Conservation (phyloP, 352 stramenopile species). For the Phytophthora capsici region DNA sequence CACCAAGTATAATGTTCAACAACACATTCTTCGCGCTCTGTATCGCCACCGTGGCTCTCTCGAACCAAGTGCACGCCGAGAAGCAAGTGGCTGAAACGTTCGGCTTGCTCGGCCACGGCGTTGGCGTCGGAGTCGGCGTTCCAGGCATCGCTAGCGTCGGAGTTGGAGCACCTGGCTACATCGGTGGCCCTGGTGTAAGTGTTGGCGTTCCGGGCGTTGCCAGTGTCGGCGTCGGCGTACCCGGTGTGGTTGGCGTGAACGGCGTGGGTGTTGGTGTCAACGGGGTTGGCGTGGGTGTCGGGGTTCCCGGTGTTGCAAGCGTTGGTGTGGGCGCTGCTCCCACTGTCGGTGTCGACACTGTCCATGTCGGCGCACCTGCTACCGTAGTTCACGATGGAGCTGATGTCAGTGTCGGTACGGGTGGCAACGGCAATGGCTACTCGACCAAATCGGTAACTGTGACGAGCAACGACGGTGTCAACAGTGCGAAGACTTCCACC, state of each 20-base stretch:
- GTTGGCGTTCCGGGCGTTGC: background rate
- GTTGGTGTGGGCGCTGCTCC: background rate
- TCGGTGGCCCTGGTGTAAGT: background rate
- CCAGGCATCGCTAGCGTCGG: background rate
- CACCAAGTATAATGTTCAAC: constrained; percentile 1
- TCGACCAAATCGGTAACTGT: constrained; percentile 12
- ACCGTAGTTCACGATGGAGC: constrained; percentile 10
- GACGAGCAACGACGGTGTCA: constrained; percentile 5
- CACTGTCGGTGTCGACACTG: background rate
- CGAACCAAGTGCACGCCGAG: background rate
- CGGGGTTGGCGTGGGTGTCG: constrained; percentile 1
- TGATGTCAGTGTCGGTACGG: constrained; percentile 3
- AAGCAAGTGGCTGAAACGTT: constrained; percentile 6
- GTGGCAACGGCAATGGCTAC: constrained; percentile 3
- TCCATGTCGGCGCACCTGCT: background rate
- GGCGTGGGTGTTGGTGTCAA: background rate
- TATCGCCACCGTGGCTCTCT: constrained; percentile 1
- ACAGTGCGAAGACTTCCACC: constrained; percentile 10
- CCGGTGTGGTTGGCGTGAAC: background rate
- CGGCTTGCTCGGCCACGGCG: background rate
- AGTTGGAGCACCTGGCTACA: background rate
- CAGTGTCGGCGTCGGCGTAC: background rate
- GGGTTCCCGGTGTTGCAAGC: constrained; percentile 1
- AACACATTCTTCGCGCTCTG: background rate
- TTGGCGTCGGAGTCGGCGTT: background rate